These are phyloP conservation scores for Nemania sp. DNA, from an alignment of 2,329 filamentous ascomycete genomes.

Conservation along the genomic window DNA sequence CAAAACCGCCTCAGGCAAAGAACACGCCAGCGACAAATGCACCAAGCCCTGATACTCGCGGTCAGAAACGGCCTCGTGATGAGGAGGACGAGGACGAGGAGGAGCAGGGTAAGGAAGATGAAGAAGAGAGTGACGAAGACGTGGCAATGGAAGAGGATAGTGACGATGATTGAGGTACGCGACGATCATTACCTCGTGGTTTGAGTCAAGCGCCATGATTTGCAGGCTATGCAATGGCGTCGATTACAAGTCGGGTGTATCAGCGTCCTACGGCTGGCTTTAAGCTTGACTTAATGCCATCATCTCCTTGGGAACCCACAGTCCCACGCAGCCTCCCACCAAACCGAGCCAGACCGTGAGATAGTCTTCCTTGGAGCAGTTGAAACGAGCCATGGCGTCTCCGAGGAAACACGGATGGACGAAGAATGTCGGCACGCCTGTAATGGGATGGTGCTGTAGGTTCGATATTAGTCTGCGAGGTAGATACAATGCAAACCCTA, in stretches of 20 bases:
- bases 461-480: constrained; percentile 41
- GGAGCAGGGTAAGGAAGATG: constrained; percentile 62
- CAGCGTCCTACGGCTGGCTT: not conserved
- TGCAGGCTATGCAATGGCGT: constrained; percentile 5
- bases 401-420: constrained; percentile 91
- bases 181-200: constrained; percentile 12
- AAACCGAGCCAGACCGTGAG: constrained; percentile 89
- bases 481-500: constrained; percentile 49
- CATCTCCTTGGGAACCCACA: constrained; percentile 77
- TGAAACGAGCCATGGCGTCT: constrained; percentile 73
- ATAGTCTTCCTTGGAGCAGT: constrained; percentile 69
- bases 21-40: constrained; percentile 57
- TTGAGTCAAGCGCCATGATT: not conserved
- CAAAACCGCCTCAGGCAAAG: constrained; percentile 53
- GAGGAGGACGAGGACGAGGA: constrained; percentile 67
- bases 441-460: constrained; percentile 78
- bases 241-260: not conserved
- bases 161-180: constrained; percentile 26
- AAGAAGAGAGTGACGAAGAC: constrained; percentile 67
- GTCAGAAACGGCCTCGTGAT: constrained; percentile 73
- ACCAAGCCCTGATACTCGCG: constrained; percentile 59
- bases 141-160: constrained; percentile 47
- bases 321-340: constrained; percentile 77
- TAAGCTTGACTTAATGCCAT: constrained; percentile 52
- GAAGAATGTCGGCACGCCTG: constrained; percentile 80